Evolutionary conservation across 2,329 filamentous ascomycete genomes (phyloP).

Genomic region (Ophiostoma populinum): DNA sequence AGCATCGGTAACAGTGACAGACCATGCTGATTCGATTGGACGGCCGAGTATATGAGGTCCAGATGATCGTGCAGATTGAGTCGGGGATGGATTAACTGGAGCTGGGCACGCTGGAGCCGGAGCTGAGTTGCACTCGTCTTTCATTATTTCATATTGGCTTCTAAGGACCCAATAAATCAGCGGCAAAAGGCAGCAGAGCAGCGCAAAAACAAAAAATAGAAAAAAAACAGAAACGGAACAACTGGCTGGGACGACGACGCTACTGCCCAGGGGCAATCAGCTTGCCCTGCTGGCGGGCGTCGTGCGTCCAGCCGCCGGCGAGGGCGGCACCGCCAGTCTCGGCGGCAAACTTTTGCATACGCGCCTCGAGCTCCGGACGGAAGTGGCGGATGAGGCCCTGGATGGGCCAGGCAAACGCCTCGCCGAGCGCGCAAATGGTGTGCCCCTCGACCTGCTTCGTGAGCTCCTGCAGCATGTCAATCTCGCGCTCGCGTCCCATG

Average conservation of each 20-base stretch:
- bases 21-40: too few species aligned
- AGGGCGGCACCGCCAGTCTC: slow-evolving; percentile 56
- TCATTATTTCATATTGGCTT: too few species aligned
- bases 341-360: slow-evolving; percentile 66
- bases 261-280: slow-evolving; percentile 59
- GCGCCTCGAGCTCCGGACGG: slow-evolving; percentile 82
- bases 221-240: slow-evolving; percentile 4
- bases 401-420: slow-evolving; percentile 97
- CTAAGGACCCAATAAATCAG: not conserved
- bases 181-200: slow-evolving; percentile 1
- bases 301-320: slow-evolving; percentile 75
- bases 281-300: slow-evolving; percentile 60
- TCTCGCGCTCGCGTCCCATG: slow-evolving; percentile 74
- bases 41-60: too few species aligned
- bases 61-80: too few species aligned
- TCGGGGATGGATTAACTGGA: too few species aligned
- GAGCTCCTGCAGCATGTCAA: slow-evolving; percentile 98
- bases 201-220: not conserved
- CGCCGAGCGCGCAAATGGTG: slow-evolving; percentile 90
- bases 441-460: slow-evolving; percentile 99
- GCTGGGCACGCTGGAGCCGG: too few species aligned
- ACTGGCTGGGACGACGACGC: too few species aligned
- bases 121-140: too few species aligned
- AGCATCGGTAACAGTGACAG: too few species aligned
- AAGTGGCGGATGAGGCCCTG: slow-evolving; percentile 98